phyloP scores from a whole-genome alignment of 768 basidiomycete species.

The Gymnopilus dilepis region DNA sequence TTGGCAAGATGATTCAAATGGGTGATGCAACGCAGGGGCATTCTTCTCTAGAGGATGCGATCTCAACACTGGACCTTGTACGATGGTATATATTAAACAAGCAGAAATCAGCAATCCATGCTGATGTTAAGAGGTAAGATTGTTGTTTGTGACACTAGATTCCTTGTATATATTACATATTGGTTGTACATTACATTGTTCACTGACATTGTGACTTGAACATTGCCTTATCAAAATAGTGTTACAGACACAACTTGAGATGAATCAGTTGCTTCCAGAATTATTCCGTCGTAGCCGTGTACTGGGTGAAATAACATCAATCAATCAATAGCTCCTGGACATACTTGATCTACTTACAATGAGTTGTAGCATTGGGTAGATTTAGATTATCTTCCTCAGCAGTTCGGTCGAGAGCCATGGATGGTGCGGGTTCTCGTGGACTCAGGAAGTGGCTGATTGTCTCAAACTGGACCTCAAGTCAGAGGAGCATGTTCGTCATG shows the following conservation, averaged over 20 bases:
- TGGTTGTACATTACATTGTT: constrained; percentile 1
- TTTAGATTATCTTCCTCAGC: constrained; percentile 76
- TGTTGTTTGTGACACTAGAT: neutral
- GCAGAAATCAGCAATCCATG: constrained; percentile 36
- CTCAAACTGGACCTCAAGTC: constrained; percentile 58
- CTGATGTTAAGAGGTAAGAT: constrained; percentile 11
- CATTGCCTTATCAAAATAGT: constrained; percentile 51
- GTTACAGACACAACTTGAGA: constrained; percentile 79
- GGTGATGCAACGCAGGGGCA: constrained; percentile 80
- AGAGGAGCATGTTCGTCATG: neutral
- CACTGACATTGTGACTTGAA: neutral
- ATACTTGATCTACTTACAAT: constrained; percentile 50
- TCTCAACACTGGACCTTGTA: constrained; percentile 87
- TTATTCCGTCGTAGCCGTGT: constrained; percentile 81
- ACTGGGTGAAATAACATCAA: constrained; percentile 41
- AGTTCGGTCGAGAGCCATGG: constrained; percentile 81
- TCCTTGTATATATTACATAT: neutral
- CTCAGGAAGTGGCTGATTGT: constrained; percentile 79
- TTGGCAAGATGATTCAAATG: constrained; percentile 82
- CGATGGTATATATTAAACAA: constrained; percentile 79
- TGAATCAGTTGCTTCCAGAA: constrained; percentile 78
- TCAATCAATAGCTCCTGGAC: constrained; percentile 17
- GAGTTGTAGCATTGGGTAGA: constrained; percentile 67
- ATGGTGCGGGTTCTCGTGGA: constrained; percentile 75
- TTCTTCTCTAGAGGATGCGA: constrained; percentile 89